Percentiles rank a stretch among this genome's conserved stretches.
Evolutionary conservation across 495 filamentous ascomycete species (phyloP).

Genomic region (Hypoxylon lienhwacheense): DNA sequence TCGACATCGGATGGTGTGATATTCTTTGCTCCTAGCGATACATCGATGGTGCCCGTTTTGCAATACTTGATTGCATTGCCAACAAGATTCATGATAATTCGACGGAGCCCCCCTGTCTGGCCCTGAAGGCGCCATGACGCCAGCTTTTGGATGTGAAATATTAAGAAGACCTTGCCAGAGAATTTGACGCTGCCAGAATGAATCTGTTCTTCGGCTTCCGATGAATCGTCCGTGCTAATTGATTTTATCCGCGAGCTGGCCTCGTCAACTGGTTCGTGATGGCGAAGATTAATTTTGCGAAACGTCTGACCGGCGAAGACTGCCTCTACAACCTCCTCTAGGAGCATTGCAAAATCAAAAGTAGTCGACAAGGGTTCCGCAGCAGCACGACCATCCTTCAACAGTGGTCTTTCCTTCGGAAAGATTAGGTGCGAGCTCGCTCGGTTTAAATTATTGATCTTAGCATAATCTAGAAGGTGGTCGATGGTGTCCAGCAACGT

Average conservation of each 20-base stretch:
- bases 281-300: slow-evolving; percentile 30
- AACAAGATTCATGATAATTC: slow-evolving; percentile 80
- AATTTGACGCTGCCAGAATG: slow-evolving; percentile 28
- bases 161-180: slow-evolving; percentile 26
- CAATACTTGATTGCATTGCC: slow-evolving; percentile 86
- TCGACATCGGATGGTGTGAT: slow-evolving; percentile 22
- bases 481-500: slow-evolving; percentile 80
- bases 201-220: slow-evolving; percentile 23
- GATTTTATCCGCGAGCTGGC: slow-evolving; percentile 10
- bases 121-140: slow-evolving; percentile 29
- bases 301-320: slow-evolving; percentile 56
- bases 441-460: slow-evolving; percentile 57
- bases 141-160: slow-evolving; percentile 29
- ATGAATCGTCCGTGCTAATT: slow-evolving; percentile 13
- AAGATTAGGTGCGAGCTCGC: neutral
- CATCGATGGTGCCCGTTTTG: slow-evolving; percentile 62
- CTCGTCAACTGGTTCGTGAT: slow-evolving; percentile 23
- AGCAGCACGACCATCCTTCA: slow-evolving; percentile 1
- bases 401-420: neutral
- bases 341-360: slow-evolving; percentile 47
- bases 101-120: slow-evolving; percentile 71
- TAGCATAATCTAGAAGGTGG: slow-evolving; percentile 69
- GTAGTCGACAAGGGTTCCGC: slow-evolving; percentile 6
- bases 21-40: slow-evolving; percentile 52
- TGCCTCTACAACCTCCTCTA: slow-evolving; percentile 63